A percentile compares a stretch with the other conserved stretches of the same genome.
Evolutionary conservation across 352 stramenopile genomes (phyloP).

Genomic region (Peronosclerospora sorghi): DNA sequence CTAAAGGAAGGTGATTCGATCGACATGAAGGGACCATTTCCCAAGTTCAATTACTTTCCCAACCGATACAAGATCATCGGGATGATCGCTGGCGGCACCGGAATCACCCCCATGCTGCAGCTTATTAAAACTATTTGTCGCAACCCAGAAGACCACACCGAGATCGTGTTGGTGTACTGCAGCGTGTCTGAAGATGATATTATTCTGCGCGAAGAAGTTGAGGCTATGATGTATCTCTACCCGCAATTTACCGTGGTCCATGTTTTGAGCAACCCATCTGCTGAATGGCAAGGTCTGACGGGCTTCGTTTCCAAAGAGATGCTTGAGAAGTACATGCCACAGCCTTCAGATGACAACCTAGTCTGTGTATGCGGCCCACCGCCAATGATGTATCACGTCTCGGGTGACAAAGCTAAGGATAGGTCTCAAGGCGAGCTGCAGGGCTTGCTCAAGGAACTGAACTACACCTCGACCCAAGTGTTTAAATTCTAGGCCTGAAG

Average conservation of each 20-base stretch:
- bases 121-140: conserved; percentile 75
- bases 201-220: conserved; percentile 79
- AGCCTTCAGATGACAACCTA: conserved; percentile 63
- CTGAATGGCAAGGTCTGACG: conserved; percentile 50
- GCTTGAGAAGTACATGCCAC: conserved; percentile 71
- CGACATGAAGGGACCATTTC: conserved; percentile 86
- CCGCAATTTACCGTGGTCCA: conserved; percentile 67
- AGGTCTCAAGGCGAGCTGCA: conserved; percentile 75
- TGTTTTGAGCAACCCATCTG: conserved; percentile 58
- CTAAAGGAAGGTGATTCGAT: conserved; percentile 79
- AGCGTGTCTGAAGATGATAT: conserved; percentile 85
- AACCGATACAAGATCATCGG: conserved; percentile 87
- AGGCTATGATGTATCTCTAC: conserved; percentile 73
- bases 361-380: conserved; percentile 85
- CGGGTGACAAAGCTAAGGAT: conserved; percentile 80
- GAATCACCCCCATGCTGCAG: conserved; percentile 87
- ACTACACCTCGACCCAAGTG: conserved; percentile 69
- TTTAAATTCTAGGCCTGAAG: conserved; percentile 66
- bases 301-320: conserved; percentile 81
- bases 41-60: conserved; percentile 77
- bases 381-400: conserved; percentile 86
- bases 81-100: conserved; percentile 84
- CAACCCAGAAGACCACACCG: conserved; percentile 72
- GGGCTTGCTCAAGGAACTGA: conserved; percentile 74
- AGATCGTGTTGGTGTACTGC: conserved; percentile 78